Base-by-base conservation (phyloP, 1,284 basidiomycete genomes). In the Ustilago esculenta region DNA sequence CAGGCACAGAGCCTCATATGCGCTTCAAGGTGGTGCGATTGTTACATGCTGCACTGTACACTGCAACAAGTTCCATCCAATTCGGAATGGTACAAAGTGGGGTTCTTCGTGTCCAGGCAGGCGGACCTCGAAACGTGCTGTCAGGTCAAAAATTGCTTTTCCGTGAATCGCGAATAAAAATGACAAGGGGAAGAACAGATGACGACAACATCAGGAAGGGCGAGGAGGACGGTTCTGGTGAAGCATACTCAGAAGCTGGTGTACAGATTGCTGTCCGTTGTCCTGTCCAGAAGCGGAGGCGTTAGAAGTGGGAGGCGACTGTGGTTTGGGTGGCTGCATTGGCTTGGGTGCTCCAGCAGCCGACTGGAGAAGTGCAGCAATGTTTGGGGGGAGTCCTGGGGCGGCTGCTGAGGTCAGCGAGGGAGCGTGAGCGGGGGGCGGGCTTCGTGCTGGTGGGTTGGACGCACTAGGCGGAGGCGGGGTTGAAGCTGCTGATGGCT, bases 331-430 rank as follows among this genome's bases (percentile, higher is more conserved):
- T n/a, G 65, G 54, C 34, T 55, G 50, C 42, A 53, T 55, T 12
- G 58, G 58, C 29, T 68, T 68, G 1, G 65, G 65, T 18, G 65
- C 66, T 7, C 55, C 66, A 33, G 66, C 56, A 17, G 71, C 71
- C 17, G 59, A 60, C 36, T 70, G 67, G 8, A 73, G 50, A 11
- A 73, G 40, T 5, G 72, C 72, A 14, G 72, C 68, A 24, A 73
- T 58, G 52, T 71, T 71, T 49, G 67, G 53, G 8, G 72, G 72
- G n/a, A 73, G 55, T 4, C 32, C 66, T 2, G 54, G 49, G 9
- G 52, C 45, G 43, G 43, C 45, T 17, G 55, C 12, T 10, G 55
- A n/a, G n/a, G n/a, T n/a, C n/a, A n/a, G 24, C 43, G 58, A 27
- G 23, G 44, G 20, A 11, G 48, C 29, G 30, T 39, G 27, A 5